These are phyloP conservation scores for Hypoxylon sp. DNA, from an alignment of 2,329 filamentous ascomycete genomes.

Conservation along the genomic window DNA sequence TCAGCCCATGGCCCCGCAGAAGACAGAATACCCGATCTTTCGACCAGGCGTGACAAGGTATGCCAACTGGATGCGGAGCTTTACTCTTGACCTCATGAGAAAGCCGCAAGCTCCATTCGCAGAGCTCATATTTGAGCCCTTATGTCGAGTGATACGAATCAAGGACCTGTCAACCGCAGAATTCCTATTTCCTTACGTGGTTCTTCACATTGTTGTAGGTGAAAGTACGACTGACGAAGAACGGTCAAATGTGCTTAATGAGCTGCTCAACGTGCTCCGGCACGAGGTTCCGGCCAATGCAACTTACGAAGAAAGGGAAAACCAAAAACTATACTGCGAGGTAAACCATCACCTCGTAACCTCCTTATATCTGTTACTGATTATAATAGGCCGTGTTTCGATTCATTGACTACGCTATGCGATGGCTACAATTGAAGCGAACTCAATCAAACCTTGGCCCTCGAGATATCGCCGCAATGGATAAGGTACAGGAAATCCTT, in stretches of 20 bases:
- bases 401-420: constrained; percentile 90
- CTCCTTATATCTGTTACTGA: constrained; percentile 32
- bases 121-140: constrained; percentile 82
- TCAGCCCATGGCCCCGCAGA: constrained; percentile 69
- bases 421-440: constrained; percentile 88
- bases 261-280: constrained; percentile 81
- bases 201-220: constrained; percentile 85
- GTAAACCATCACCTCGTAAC: constrained; percentile 62
- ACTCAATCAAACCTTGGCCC: constrained; percentile 50
- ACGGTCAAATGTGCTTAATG: constrained; percentile 75
- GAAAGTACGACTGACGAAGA: constrained; percentile 73
- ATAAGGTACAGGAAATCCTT: constrained; percentile 66
- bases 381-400: constrained; percentile 82
- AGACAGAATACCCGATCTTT: constrained; percentile 84
- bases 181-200: constrained; percentile 90
- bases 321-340: constrained; percentile 88
- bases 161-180: constrained; percentile 89
- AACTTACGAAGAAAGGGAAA: constrained; percentile 76
- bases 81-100: constrained; percentile 86
- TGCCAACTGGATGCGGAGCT: constrained; percentile 82
- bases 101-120: constrained; percentile 82
- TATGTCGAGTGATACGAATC: constrained; percentile 85
- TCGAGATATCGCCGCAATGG: constrained; percentile 65
- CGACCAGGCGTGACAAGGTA: constrained; percentile 74
- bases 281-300: constrained; percentile 67